Evolutionary conservation across 1,284 basidiomycete species (phyloP).

Genomic region (Ustilago curta): DNA sequence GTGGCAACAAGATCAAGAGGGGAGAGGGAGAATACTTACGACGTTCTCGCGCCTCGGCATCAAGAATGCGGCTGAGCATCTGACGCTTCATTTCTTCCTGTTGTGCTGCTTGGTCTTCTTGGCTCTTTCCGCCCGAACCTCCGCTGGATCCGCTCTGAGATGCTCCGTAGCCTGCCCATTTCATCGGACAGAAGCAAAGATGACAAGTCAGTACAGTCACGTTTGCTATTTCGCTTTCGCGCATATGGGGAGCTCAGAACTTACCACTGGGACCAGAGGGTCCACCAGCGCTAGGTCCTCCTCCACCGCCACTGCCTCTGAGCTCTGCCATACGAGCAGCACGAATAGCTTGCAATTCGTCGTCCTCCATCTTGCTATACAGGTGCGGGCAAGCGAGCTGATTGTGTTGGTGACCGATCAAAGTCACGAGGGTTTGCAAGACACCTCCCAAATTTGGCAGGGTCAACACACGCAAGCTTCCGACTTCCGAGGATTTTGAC

Average conservation of each 20-base stretch:
- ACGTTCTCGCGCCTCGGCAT: conserved; percentile 86
- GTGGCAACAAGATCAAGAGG: conserved; percentile 5
- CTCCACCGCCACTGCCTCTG: conserved; percentile 38
- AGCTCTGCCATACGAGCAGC: conserved; percentile 67
- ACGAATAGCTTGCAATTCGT: conserved; percentile 68
- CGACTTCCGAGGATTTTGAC: conserved; percentile 12
- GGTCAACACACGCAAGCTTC: background rate
- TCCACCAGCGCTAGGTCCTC: conserved; percentile 27
- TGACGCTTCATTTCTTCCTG: conserved; percentile 73
- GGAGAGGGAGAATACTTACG: conserved; percentile 75
- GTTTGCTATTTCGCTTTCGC: too few relatives aligned
- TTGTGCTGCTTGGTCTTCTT: conserved; percentile 67
- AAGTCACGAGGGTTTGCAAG: background rate
- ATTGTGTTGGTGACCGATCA: conserved; percentile 3
- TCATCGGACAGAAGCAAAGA: background rate
- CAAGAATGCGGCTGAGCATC: conserved; percentile 88
- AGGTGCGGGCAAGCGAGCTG: background rate
- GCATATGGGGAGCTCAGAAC: background rate
- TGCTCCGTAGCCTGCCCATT: conserved; percentile 18
- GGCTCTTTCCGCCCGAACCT: conserved; percentile 68
- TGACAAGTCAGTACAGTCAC: background rate
- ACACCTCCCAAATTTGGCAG: conserved; percentile 5
- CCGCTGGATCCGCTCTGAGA: conserved; percentile 57
- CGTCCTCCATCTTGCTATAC: conserved; percentile 63
- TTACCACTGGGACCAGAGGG: conserved; percentile 24